phyloP scores from a whole-genome alignment of 345 rosid genomes.

The Acer campestre region DNA sequence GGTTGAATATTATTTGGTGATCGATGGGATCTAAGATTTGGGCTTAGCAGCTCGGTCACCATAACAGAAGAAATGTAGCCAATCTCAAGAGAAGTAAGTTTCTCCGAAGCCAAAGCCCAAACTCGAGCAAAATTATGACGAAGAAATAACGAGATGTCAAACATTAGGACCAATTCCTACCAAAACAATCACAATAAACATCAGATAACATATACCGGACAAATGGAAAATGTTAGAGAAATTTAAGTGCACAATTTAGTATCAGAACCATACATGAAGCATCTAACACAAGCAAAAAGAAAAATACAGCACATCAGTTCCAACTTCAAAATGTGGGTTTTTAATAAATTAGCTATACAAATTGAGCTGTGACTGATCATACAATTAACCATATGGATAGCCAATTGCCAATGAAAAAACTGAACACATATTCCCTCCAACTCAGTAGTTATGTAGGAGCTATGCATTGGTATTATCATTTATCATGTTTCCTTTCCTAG shows the following conservation, averaged over 20 bases:
- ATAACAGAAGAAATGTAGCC: constrained; percentile 76
- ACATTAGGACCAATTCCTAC: constrained; percentile 74
- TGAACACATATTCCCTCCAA: background rate
- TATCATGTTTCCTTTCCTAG: background rate
- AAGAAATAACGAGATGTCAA: constrained; percentile 71
- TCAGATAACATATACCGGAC: constrained; percentile 2
- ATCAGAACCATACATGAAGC: constrained; percentile 8
- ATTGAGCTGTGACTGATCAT: background rate
- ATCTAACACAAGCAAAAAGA: background rate
- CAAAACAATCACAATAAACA: constrained; percentile 12
- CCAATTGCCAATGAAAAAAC: background rate
- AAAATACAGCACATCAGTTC: background rate
- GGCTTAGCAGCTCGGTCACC: constrained; percentile 73
- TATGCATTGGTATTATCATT: background rate
- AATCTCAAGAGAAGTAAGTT: constrained; percentile 80
- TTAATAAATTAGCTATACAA: background rate
- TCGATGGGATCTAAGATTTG: constrained; percentile 40
- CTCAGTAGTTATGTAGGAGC: background rate
- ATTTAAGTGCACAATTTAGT: background rate
- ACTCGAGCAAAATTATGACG: constrained; percentile 63
- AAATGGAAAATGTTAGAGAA: constrained; percentile 9
- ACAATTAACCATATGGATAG: background rate
- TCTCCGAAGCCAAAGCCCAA: constrained; percentile 76
- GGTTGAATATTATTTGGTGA: constrained; percentile 36
- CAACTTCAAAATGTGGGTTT: background rate